Base-by-base conservation (phyloP, 345 rosid genomes). In the Atalantia buxifolia region DNA sequence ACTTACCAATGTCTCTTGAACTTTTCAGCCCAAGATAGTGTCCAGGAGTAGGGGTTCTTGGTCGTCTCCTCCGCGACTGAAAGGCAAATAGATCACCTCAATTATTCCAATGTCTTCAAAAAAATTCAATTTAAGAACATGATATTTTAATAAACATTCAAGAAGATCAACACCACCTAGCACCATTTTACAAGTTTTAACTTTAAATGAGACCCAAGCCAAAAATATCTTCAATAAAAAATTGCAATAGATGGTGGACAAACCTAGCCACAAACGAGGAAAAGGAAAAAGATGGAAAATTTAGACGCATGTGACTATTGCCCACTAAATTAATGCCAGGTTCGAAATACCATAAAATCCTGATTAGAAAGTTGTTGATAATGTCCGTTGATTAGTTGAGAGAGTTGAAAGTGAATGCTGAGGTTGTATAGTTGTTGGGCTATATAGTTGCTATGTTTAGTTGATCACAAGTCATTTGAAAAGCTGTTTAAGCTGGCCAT, bases 341-440 rank as follows among this genome's bases (percentile, higher is more conserved):
- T 82, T 78, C 85, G 79, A 71, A 85, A 90, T 90, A 92, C 94
- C 97, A 92, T 85, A 88, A 84, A 84, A 86, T 78, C 87, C 87
- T 88, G 90, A 87, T 82, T 90, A 92, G 91, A 89, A 89, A 91
- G 90, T 84, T 90, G 97, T 88, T 92, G 98, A 73, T 88, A 92
- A 92, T 91, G 98, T 89, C 96, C 94, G 86, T 92, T 95, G 98
- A 92, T 89, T 90, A 95, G 98, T 95, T 90, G 98, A 89, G 90
- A 91, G 81, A 85, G 91, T 92, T 86, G 92, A 90, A 90, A 90
- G 87, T 87, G 91, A 89, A 87, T 86, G 91, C 93, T 87, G 96
- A 90, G 84, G 92, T 86, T 84, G 93, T 89, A 86, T 87, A 84
- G 91, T 87, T 85, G 96, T 86, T 89, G 91, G 88, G 88, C 90